Conservation (phyloP, 306 rosid species). For the Glycine latifolia region DNA sequence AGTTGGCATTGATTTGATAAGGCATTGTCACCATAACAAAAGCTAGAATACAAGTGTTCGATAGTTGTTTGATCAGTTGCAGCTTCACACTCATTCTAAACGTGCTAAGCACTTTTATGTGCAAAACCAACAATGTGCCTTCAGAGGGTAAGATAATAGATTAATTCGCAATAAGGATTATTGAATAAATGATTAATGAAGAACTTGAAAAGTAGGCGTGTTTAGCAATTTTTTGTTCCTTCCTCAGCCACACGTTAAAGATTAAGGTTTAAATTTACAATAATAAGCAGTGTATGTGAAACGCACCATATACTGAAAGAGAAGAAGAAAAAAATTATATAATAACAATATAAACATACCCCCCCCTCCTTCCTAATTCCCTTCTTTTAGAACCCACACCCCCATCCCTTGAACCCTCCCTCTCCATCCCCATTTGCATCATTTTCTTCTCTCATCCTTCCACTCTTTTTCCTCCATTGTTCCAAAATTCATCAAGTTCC, state of each 20-base stretch:
- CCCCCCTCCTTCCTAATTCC: too few species aligned
- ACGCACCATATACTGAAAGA: too few species aligned
- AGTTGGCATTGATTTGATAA: neutral
- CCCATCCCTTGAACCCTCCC: too few species aligned
- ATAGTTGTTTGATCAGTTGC: conserved; percentile 10
- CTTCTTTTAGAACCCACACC: too few species aligned
- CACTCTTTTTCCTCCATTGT: too few species aligned
- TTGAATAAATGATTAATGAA: conserved; percentile 22
- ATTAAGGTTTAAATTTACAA: conserved; percentile 29
- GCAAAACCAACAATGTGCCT: conserved; percentile 25
- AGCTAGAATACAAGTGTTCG: conserved; percentile 23
- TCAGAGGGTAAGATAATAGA: neutral
- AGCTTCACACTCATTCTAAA: conserved; percentile 38
- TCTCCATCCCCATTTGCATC: too few species aligned
- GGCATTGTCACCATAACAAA: conserved; percentile 15
- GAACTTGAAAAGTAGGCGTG: conserved; percentile 16
- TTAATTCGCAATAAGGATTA: neutral
- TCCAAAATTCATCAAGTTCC: too few species aligned
- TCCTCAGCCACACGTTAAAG: conserved; percentile 21
- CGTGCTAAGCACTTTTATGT: conserved; percentile 16
- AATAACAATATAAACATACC: too few species aligned
- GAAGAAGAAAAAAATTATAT: too few species aligned
- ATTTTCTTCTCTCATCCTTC: too few species aligned
- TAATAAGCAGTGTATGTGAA: neutral
- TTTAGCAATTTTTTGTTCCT: conserved; percentile 9